phyloP scores from a whole-genome alignment of 805 yeast genomes.

The Candida coquimbonensis region DNA sequence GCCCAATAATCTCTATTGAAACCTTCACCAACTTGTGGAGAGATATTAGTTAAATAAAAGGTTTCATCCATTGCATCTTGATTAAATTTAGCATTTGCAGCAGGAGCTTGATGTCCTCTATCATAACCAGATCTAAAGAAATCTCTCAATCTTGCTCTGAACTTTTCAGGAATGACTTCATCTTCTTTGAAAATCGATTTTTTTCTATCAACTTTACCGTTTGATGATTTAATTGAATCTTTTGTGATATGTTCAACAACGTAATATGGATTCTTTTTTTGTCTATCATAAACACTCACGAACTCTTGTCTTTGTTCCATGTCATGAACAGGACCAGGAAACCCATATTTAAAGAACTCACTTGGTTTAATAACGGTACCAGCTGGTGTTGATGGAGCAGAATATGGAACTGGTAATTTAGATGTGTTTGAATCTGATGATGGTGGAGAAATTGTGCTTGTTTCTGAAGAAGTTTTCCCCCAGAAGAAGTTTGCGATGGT shows the following conservation, averaged over 20 bases:
- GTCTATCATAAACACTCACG: slow-evolving; percentile 79
- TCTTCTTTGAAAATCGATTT: slow-evolving; percentile 85
- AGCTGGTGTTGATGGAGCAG: slow-evolving; percentile 6
- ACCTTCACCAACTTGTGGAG: slow-evolving; percentile 97
- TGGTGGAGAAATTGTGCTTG: background rate
- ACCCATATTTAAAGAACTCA: slow-evolving; percentile 84
- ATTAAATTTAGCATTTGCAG: slow-evolving; percentile 89
- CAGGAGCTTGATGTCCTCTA: slow-evolving; percentile 96
- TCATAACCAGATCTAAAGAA: slow-evolving; percentile 95
- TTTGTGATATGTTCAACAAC: slow-evolving; percentile 82
- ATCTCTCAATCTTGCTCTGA: slow-evolving; percentile 73
- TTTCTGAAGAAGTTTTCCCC: slow-evolving; percentile 19
- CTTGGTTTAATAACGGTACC: slow-evolving; percentile 53
- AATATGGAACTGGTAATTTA: slow-evolving; percentile 9
- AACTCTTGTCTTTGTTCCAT: slow-evolving; percentile 67
- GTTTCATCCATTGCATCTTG: slow-evolving; percentile 96
- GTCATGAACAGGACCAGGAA: slow-evolving; percentile 93
- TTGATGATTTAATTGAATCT: slow-evolving; percentile 45
- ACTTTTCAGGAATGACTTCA: slow-evolving; percentile 66
- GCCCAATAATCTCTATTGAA: slow-evolving; percentile 98
- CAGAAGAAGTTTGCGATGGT: slow-evolving; percentile 29
- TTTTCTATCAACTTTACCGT: slow-evolving; percentile 61
- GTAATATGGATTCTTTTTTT: slow-evolving; percentile 80
- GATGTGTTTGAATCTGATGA: background rate
- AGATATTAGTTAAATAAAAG: slow-evolving; percentile 79